Base-by-base conservation (phyloP, 2,329 filamentous ascomycete species). In the Grosmannia serpens region DNA sequence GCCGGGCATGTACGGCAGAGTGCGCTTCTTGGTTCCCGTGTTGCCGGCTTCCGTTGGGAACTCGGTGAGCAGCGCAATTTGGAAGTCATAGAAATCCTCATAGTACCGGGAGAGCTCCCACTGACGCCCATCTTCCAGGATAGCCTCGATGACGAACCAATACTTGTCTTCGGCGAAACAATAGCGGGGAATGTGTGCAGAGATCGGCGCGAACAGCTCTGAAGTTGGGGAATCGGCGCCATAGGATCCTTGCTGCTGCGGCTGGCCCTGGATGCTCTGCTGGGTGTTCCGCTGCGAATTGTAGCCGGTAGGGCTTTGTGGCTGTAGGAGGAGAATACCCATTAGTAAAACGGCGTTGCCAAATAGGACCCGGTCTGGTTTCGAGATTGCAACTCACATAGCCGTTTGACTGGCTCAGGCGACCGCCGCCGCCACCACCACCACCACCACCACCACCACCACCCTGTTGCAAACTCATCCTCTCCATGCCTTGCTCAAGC, bases 1-100 rank as follows among this genome's bases (percentile, higher is more conserved):
- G 7, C 94, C 94, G 11, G 94, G 94, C 94, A 99, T 99, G 71
- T 95, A 97, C 2, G 94, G 94, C 15, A 99, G 74, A 10, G 87
- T 90, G 58, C 94, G 86, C 68, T 87, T 86, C 67, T 91, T 85
- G 55, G 80, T 81, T 51, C 87, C 86, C 22, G 86, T 88, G 67
- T 95, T 94, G 57, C 94, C 94, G 44, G 94, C 92, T 72, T 97
- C 94, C 41, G 88, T 85, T 26, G 94, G 92, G 68, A 96, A 97
- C 64, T 86, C 89, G 51, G 91, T 92, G 54, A 99, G 82, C 10
- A 99, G 84, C 35, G 91, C 89, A 68, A 97, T 97, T 70, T 99
- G 94, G 71, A 97, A 92, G 71, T 97, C 94, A 74, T 97, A 99
- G 69, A 99, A 99, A 74, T 97, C 94, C 71, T 97, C 91, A 68